Evolutionary conservation across 345 rosid genomes (phyloP).

Genomic region (Mangifera indica): DNA sequence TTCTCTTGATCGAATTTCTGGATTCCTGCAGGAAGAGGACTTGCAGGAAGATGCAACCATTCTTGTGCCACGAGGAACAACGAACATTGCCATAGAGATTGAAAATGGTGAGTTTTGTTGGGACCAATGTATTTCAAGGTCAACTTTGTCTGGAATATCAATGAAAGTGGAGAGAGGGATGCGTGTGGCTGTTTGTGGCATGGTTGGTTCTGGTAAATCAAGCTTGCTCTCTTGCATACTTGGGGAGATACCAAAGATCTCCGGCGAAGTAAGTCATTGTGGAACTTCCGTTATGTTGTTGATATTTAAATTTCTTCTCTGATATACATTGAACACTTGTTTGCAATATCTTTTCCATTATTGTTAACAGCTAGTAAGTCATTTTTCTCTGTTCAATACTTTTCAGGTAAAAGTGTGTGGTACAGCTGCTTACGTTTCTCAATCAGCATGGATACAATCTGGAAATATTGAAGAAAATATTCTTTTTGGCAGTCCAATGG

Average conservation of each 20-base stretch:
- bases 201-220: conserved; percentile 97
- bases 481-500: conserved; percentile 96
- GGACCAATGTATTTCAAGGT: conserved; percentile 70
- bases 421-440: conserved; percentile 92
- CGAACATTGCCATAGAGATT: conserved; percentile 73
- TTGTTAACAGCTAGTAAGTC: conserved; percentile 15
- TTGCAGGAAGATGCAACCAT: conserved; percentile 89
- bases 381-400: conserved; percentile 23
- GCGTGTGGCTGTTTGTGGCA: conserved; percentile 99
- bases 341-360: background rate
- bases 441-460: conserved; percentile 99
- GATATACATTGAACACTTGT: background rate
- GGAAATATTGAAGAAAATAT: conserved; percentile 99
- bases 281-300: conserved; percentile 21
- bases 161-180: conserved; percentile 85
- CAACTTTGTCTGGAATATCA: conserved; percentile 74
- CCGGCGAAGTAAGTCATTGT: conserved; percentile 85
- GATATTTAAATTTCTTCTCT: conserved; percentile 12
- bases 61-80: conserved; percentile 69
- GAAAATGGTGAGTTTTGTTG: conserved; percentile 79
- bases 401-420: conserved; percentile 90
- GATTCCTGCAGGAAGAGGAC: conserved; percentile 95
- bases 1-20: conserved; percentile 95
- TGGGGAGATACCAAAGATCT: conserved; percentile 93
- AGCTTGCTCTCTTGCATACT: conserved; percentile 98